Base-by-base conservation (phyloP, 441 rosid genomes). In the Pelargonium myrrhifolium region DNA sequence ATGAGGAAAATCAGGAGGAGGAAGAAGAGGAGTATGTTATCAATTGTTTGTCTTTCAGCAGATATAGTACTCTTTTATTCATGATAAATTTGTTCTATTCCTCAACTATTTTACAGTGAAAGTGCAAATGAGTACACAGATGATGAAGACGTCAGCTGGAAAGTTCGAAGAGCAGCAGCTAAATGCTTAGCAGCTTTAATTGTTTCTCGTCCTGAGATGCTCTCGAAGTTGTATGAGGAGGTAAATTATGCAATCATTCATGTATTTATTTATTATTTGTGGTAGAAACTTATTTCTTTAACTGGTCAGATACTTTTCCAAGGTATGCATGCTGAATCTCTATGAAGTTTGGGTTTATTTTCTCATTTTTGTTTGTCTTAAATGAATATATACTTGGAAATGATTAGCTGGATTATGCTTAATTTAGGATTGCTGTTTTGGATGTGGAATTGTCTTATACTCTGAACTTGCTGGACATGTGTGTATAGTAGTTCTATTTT, bases 81-180 rank as follows among this genome's bases (percentile, higher is more conserved):
- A 72, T 69, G 74, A 10, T 71, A 65, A 51, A 70, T 53, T 67
- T 26, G 47, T 73, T 65, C 63, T 26, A 15, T 51, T 11, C 39
- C 56, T 70, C 76, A 70, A 0, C 43, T 81, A 6, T 75, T 73
- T 80, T 75, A 66, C 70, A 95, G 99, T 66, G 98, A 92, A 74
- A 92, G 99, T 84, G 96, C 93, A 73, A 89, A 89, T 76, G 99
- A 95, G 74, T 95, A 95, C 80, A 95, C 99, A 3, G 99, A 95
- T 78, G 99, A 95, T 81, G 99, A 95, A 82, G 99, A 95, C 83
- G 92, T 79, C 76, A 95, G 99, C 83, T 95, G 99, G 99, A 95
- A 95, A 85, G 98, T 95, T 76, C 86, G 99, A 82, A 86, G 99
- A 80, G 98, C 98, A 63, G 89, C 98, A 26, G 97, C 98, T 28